Conservation (phyloP, 192 early-diverging fungal genomes). For the Umbelopsis isabellina region DNA sequence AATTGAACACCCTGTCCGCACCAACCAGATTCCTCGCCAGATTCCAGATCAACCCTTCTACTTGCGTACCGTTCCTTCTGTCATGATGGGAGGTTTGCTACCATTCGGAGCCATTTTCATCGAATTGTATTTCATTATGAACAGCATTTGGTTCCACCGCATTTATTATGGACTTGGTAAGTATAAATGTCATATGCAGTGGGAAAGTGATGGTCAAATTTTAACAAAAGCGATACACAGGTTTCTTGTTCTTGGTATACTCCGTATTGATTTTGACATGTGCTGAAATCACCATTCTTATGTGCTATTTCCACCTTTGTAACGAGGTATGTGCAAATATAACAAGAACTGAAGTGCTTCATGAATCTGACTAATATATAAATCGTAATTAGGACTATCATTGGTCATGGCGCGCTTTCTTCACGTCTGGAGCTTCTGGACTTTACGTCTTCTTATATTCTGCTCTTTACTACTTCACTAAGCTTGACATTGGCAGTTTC, state of each 20-base stretch:
- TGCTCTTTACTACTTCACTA: conserved; percentile 82
- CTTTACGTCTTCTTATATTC: conserved; percentile 91
- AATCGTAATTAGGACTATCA: conserved; percentile 52
- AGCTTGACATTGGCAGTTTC: conserved; percentile 76
- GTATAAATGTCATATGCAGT: not conserved
- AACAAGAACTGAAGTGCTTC: conserved; percentile 35
- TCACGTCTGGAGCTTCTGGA: conserved; percentile 82
- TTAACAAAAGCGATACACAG: not conserved
- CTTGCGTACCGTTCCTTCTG: conserved; percentile 72
- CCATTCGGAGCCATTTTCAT: conserved; percentile 95
- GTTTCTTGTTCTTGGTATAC: conserved; percentile 90
- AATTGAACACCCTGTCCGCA: conserved; percentile 78
- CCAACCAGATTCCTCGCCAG: conserved; percentile 93
- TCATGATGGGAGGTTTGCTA: conserved; percentile 82
- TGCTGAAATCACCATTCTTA: conserved; percentile 83
- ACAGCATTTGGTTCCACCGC: conserved; percentile 91
- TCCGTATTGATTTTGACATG: conserved; percentile 82
- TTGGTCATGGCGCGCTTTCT: conserved; percentile 91
- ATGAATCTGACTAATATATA: not conserved
- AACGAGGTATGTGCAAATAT: conserved; percentile 52
- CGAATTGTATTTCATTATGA: conserved; percentile 96
- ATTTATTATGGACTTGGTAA: conserved; percentile 89
- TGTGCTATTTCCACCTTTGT: conserved; percentile 91
- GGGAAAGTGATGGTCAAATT: not conserved
- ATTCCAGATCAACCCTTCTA: conserved; percentile 88